Evolutionary conservation across 345 rosid species (phyloP).

Genomic region (Euphorbia pulcherrima): DNA sequence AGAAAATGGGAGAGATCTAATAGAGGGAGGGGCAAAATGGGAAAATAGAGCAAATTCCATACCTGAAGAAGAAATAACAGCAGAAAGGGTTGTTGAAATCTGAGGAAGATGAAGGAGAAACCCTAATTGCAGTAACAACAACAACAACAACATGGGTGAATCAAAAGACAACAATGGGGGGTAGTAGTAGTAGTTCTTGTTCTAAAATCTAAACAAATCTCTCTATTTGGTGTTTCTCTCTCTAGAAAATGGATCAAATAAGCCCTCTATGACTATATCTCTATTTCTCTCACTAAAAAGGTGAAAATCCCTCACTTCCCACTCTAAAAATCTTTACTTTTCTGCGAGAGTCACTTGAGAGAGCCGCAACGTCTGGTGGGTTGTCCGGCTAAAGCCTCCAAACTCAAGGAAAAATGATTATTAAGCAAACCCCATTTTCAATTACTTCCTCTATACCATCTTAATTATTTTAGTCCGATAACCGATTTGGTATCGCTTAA

Average conservation of each 20-base stretch:
- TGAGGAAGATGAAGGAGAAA: constrained; percentile 24
- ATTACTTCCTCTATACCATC: too few relatives aligned
- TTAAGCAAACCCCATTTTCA: not conserved
- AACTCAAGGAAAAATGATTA: constrained; percentile 15
- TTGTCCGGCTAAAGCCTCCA: constrained; percentile 36
- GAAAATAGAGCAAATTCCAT: not conserved
- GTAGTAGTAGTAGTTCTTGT: not conserved
- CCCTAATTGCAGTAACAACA: constrained; percentile 9
- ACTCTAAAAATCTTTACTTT: constrained; percentile 16
- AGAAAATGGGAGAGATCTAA: constrained; percentile 39
- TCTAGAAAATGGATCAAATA: constrained; percentile 2
- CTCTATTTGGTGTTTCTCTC: constrained; percentile 14
- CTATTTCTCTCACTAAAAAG: constrained; percentile 21
- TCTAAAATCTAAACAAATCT: not conserved
- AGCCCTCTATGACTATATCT: not conserved
- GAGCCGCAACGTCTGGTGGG: constrained; percentile 53
- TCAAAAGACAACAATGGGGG: constrained; percentile 9
- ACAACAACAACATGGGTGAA: constrained; percentile 17
- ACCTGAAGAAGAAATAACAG: constrained; percentile 24
- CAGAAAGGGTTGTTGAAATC: constrained; percentile 19
- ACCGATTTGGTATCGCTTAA: too few relatives aligned
- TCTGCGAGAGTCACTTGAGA: constrained; percentile 30
- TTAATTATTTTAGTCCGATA: too few relatives aligned
- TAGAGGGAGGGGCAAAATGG: constrained; percentile 12
- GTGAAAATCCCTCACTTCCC: not conserved